A percentile compares a stretch with the other conserved stretches of the same genome.
These are phyloP conservation scores for Phytomonas sp. DNA, from an alignment of 208 protist species.

Conservation along the genomic window DNA sequence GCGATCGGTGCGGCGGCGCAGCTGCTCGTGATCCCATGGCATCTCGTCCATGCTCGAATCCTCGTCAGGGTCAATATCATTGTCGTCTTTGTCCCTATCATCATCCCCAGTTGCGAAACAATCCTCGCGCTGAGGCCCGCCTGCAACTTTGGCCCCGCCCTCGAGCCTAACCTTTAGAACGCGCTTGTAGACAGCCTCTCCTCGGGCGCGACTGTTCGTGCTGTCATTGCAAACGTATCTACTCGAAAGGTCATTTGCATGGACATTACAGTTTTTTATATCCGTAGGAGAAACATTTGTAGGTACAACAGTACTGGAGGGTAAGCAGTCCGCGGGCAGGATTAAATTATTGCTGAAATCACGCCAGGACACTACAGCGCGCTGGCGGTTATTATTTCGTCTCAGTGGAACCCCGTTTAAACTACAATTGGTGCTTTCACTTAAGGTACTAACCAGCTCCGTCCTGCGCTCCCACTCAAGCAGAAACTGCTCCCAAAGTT, in stretches of 20 bases:
- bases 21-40: not conserved
- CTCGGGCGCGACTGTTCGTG: not conserved
- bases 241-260: not conserved
- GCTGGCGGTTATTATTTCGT: not conserved
- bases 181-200: conserved; percentile 25
- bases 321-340: conserved; percentile 20
- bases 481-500: not conserved
- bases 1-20: not conserved
- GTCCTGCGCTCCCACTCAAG: not conserved
- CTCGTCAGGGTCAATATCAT: conserved; percentile 20
- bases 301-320: not conserved
- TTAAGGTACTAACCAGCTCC: not conserved
- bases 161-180: conserved; percentile 45
- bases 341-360: conserved; percentile 79
- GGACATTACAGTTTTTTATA: not conserved
- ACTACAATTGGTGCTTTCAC: not conserved
- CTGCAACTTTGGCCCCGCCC: conserved; percentile 15
- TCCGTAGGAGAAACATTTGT: not conserved
- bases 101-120: conserved; percentile 4
- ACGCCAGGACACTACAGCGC: conserved; percentile 57
- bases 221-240: not conserved
- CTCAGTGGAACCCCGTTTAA: not conserved
- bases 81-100: conserved; percentile 14
- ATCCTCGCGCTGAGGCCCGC: not conserved
- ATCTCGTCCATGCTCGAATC: not conserved